Evolutionary conservation across 1,139 yeast species (phyloP).

Genomic region (Suhomyces bokatorum): DNA sequence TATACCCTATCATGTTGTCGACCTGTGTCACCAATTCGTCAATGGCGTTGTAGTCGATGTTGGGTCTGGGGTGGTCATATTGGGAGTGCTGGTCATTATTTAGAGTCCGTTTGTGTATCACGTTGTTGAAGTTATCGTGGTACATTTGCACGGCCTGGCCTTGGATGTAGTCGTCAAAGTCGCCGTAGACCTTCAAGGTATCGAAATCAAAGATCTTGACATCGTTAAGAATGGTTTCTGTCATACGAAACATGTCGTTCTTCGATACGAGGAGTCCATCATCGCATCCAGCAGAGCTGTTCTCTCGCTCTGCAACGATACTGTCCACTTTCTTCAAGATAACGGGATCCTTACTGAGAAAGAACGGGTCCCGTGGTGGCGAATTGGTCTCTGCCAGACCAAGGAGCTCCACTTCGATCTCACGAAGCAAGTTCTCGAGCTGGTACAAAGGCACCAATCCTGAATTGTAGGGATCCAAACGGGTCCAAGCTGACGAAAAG

Average conservation of each 20-base stretch:
- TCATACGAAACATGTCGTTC: slow-evolving; percentile 14
- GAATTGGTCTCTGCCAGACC: slow-evolving; percentile 3
- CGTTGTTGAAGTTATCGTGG: slow-evolving; percentile 11
- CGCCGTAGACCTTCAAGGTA: slow-evolving; percentile 14
- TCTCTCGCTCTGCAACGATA: slow-evolving; percentile 12
- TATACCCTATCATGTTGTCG: slow-evolving; percentile 5
- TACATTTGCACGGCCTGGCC: slow-evolving; percentile 2
- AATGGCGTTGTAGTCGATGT: slow-evolving; percentile 3
- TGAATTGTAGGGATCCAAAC: slow-evolving; percentile 5
- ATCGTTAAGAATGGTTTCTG: slow-evolving; percentile 13
- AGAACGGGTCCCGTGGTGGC: neutral
- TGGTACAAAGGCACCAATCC: slow-evolving; percentile 8
- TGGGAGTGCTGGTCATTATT: too few relatives aligned
- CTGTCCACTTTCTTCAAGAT: slow-evolving; percentile 1
- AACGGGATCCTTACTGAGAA: slow-evolving; percentile 8
- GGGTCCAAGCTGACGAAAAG: slow-evolving; percentile 14
- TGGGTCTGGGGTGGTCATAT: neutral
- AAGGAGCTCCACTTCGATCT: slow-evolving; percentile 12
- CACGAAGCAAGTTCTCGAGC: slow-evolving; percentile 10
- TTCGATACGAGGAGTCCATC: slow-evolving; percentile 14
- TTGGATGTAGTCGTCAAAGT: slow-evolving; percentile 10
- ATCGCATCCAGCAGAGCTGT: slow-evolving; percentile 5
- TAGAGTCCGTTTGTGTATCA: slow-evolving; percentile 5
- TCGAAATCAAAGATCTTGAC: slow-evolving; percentile 17
- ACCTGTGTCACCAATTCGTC: slow-evolving; percentile 6